Conservation (phyloP, 2,329 filamentous ascomycete species). For the Tolypocladium album region DNA sequence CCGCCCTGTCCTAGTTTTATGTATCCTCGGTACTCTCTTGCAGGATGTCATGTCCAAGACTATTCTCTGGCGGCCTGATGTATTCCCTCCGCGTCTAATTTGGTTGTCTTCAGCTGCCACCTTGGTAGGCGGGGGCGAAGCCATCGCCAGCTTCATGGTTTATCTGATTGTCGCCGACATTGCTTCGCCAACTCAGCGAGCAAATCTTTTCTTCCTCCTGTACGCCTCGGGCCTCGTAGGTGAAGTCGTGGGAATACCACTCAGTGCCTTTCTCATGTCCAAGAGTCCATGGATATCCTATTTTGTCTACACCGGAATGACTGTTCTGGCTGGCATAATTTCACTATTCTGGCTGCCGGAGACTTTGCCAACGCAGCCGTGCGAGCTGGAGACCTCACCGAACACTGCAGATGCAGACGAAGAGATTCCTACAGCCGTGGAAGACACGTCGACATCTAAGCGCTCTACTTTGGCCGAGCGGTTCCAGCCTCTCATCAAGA, state of each 20-base stretch:
- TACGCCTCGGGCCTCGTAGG: not conserved
- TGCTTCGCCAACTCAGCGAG: not conserved
- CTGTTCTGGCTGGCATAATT: not conserved
- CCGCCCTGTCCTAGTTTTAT: not conserved
- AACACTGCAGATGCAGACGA: not conserved
- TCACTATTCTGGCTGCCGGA: not conserved
- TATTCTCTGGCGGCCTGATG: not conserved
- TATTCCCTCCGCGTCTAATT: not conserved
- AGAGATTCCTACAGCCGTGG: not conserved
- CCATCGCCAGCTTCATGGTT: not conserved
- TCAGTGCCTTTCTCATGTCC: not conserved
- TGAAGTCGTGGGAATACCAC: not conserved
- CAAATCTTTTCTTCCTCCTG: not conserved
- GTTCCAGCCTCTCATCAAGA: not conserved
- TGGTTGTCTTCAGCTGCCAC: not conserved
- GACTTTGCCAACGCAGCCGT: not conserved
- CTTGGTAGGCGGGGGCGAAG: not conserved
- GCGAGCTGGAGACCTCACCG: not conserved
- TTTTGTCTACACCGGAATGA: not conserved
- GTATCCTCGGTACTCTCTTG: not conserved
- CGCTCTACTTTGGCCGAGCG: not conserved
- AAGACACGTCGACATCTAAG: not conserved
- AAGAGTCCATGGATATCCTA: not conserved
- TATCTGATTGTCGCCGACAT: not conserved
- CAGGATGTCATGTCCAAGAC: not conserved